Percentiles rank a stretch among this genome's conserved stretches.
phyloP scores from a whole-genome alignment of 1,139 yeast genomes.

The Yamadazyma spencermartinsiae region DNA sequence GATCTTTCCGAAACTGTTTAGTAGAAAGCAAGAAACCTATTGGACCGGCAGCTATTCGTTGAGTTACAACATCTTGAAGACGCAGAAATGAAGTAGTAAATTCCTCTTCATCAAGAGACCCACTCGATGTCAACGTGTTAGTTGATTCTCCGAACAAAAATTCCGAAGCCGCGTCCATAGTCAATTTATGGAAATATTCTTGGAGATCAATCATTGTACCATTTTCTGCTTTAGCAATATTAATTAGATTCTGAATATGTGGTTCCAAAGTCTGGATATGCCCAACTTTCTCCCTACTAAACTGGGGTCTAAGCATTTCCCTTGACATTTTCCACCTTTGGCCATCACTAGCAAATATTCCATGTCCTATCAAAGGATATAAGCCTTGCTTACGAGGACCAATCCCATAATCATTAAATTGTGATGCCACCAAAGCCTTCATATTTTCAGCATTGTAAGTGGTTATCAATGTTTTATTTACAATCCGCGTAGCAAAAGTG shows the following conservation, averaged over 20 bases:
- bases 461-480: conserved; percentile 12
- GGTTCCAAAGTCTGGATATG: conserved; percentile 49
- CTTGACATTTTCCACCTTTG: conserved; percentile 59
- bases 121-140: conserved; percentile 20
- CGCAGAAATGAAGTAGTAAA: conserved; percentile 40
- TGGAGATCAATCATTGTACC: conserved; percentile 35
- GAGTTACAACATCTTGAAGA: conserved; percentile 33
- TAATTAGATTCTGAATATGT: conserved; percentile 40
- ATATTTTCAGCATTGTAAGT: conserved; percentile 34
- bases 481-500: conserved; percentile 9
- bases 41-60: conserved; percentile 32
- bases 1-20: conserved; percentile 20
- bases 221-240: conserved; percentile 23
- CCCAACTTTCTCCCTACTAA: conserved; percentile 53
- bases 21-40: conserved; percentile 27
- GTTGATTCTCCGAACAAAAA: conserved; percentile 51
- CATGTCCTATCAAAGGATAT: conserved; percentile 51
- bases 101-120: conserved; percentile 23
- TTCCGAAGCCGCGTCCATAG: conserved; percentile 53
- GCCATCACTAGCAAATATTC: conserved; percentile 60
- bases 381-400: conserved; percentile 48
- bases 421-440: conserved; percentile 39
- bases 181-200: conserved; percentile 38
- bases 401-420: conserved; percentile 52
- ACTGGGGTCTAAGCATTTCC: conserved; percentile 58